These are phyloP conservation scores for Euptelea pleiosperma DNA, from an alignment of 164 flowering plant species.

Conservation along the genomic window DNA sequence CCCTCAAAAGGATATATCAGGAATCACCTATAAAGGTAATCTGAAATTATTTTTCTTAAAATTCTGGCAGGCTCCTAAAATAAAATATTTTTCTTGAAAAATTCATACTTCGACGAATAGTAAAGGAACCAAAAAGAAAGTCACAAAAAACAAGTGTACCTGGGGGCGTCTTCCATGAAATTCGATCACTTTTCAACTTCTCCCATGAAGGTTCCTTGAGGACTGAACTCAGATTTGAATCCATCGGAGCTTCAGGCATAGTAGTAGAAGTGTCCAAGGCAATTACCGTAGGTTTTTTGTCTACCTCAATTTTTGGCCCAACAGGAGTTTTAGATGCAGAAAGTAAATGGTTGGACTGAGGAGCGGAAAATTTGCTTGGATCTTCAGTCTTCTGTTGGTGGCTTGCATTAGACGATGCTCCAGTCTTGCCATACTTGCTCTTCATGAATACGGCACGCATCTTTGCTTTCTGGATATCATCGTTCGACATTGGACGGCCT, in stretches of 20 bases:
- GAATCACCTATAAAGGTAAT: neutral
- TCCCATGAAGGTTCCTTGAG: conserved; percentile 35
- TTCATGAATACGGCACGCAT: conserved; percentile 84
- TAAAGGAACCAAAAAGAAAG: conserved; percentile 9
- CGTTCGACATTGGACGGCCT: conserved; percentile 91
- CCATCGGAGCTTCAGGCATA: conserved; percentile 5
- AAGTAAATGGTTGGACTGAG: conserved; percentile 20
- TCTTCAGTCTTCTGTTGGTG: conserved; percentile 28
- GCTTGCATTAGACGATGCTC: conserved; percentile 24
- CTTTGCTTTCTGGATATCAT: conserved; percentile 97
- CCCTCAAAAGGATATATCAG: no score
- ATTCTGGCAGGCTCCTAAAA: neutral
- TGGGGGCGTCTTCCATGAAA: conserved; percentile 82
- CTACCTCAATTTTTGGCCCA: conserved; percentile 41
- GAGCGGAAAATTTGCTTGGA: conserved; percentile 22
- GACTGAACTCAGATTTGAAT: conserved; percentile 24
- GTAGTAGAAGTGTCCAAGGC: conserved; percentile 16
- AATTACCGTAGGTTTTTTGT: conserved; percentile 23
- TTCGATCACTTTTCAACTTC: conserved; percentile 51
- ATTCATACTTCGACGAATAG: conserved; percentile 9
- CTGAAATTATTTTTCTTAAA: neutral
- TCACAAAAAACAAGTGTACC: conserved; percentile 48
- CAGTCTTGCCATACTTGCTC: conserved; percentile 62
- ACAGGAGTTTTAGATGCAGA: conserved; percentile 26
- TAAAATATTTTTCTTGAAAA: neutral